A percentile compares a stretch with the other conserved stretches of the same genome.
These are phyloP conservation scores for Agrocybe pediades DNA, from an alignment of 768 basidiomycete genomes.

Conservation along the genomic window DNA sequence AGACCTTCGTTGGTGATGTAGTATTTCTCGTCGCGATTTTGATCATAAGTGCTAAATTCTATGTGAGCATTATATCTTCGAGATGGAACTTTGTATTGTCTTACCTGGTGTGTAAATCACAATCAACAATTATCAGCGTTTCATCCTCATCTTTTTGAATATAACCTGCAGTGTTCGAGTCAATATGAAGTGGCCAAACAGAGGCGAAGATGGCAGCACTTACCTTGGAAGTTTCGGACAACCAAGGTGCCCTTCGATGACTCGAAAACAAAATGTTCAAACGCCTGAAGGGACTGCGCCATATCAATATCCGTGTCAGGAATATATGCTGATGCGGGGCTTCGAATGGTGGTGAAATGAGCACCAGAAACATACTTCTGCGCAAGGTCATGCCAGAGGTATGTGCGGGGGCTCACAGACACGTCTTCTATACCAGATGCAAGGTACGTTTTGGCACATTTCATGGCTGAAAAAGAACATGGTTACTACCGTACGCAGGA, in stretches of 20 bases:
- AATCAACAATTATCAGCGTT: no score
- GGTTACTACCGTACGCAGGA: not conserved
- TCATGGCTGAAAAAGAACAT: not conserved
- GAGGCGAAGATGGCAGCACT: no score
- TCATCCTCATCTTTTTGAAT: no score
- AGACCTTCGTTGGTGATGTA: no score
- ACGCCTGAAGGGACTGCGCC: not conserved
- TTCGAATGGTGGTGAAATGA: not conserved
- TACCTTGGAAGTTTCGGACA: not conserved
- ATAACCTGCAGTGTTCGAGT: no score
- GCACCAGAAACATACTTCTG: not conserved
- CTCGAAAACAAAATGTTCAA: not conserved
- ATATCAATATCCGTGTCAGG: not conserved
- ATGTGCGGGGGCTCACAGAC: not conserved
- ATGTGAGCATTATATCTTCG: no score
- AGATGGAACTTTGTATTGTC: no score
- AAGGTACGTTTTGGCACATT: not conserved
- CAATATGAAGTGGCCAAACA: no score
- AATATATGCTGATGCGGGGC: not conserved
- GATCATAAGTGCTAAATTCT: no score
- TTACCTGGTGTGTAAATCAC: no score
- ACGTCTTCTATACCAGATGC: not conserved
- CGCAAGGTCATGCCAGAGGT: not conserved
- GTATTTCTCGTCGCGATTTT: no score
- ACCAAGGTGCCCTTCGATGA: not conserved